phyloP scores from a whole-genome alignment of 225 moss, liverwort and hornwort genomes.

The Physcomitrium patens region DNA sequence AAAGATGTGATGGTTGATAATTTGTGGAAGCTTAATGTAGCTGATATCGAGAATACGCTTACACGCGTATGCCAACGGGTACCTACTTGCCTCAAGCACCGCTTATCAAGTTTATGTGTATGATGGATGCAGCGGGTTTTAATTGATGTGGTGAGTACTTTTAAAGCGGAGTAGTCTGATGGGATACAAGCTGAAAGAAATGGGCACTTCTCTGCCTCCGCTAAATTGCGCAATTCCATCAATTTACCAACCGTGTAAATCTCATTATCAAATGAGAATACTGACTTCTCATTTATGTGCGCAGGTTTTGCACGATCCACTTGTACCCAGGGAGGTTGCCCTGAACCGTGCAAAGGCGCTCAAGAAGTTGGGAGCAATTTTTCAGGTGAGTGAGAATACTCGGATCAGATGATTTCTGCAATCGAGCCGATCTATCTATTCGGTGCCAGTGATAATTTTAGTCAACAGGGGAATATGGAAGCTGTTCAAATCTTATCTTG shows the following conservation, averaged over 20 bases:
- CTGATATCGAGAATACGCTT: slow-evolving; percentile 74
- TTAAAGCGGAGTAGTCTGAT: not conserved
- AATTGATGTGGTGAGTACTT: not conserved
- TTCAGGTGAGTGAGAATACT: slow-evolving; percentile 47
- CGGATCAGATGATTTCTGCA: not conserved
- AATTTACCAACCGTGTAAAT: slow-evolving; percentile 5
- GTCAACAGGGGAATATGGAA: not conserved
- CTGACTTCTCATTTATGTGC: not conserved
- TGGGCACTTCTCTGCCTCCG: too few species aligned
- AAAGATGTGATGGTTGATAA: slow-evolving; percentile 60
- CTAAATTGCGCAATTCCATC: not conserved
- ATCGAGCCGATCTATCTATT: not conserved
- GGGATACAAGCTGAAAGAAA: too few species aligned
- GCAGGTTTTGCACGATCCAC: slow-evolving; percentile 57
- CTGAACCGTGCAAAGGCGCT: slow-evolving; percentile 64
- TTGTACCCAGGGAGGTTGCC: slow-evolving; percentile 26
- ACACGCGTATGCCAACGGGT: slow-evolving; percentile 73
- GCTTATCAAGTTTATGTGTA: slow-evolving; percentile 7
- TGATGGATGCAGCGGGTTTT: slow-evolving; percentile 2
- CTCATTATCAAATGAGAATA: not conserved
- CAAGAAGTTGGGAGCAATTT: slow-evolving; percentile 72
- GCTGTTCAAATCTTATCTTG: not conserved
- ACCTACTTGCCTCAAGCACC: slow-evolving; percentile 1
- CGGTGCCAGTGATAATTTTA: too few species aligned
- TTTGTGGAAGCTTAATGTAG: slow-evolving; percentile 86